Percentiles rank a stretch among this genome's conserved stretches.
These are phyloP conservation scores for Rhexocercosporidium sp. DNA, from an alignment of 2,329 filamentous ascomycete species.

Conservation along the genomic window DNA sequence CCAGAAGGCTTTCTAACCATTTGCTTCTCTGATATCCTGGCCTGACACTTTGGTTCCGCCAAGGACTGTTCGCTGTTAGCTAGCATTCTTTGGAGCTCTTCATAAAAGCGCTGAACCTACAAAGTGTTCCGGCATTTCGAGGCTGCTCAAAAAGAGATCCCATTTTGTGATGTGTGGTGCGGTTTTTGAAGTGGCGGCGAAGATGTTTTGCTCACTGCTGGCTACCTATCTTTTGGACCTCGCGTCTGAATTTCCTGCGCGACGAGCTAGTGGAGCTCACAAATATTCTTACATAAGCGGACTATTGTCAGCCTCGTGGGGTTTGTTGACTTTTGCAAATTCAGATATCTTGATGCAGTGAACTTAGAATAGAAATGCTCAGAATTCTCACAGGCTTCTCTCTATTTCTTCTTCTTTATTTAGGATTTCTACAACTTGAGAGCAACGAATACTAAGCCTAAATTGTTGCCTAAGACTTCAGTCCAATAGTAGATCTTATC, in stretches of 20 bases:
- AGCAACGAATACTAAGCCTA: too few species aligned
- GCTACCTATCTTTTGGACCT: conserved; percentile 17
- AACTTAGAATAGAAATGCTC: background rate
- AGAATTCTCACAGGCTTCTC: background rate
- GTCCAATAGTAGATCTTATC: too few species aligned
- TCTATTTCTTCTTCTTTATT: background rate
- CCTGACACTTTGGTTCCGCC: conserved; percentile 10
- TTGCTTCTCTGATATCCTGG: background rate
- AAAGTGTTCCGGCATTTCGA: conserved; percentile 89
- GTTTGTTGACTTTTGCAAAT: background rate
- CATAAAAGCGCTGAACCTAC: too few species aligned
- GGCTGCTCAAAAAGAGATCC: conserved; percentile 95
- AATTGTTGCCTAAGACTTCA: too few species aligned
- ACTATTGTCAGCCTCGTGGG: conserved; percentile 9
- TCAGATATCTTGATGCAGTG: background rate
- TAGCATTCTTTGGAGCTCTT: background rate
- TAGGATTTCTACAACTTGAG: too few species aligned
- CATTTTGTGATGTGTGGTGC: conserved; percentile 58
- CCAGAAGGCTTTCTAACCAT: background rate
- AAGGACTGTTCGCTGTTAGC: conserved; percentile 13
- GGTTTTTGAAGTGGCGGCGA: conserved; percentile 22
- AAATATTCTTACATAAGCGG: background rate
- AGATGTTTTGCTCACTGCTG: conserved; percentile 19
- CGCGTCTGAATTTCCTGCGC: conserved; percentile 25
- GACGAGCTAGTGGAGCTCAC: conserved; percentile 20